Evolutionary conservation across 352 stramenopile species (phyloP), one percentile per base, ranked within the genome.

Genomic region (Phytophthora macrochlamydospora): DNA sequence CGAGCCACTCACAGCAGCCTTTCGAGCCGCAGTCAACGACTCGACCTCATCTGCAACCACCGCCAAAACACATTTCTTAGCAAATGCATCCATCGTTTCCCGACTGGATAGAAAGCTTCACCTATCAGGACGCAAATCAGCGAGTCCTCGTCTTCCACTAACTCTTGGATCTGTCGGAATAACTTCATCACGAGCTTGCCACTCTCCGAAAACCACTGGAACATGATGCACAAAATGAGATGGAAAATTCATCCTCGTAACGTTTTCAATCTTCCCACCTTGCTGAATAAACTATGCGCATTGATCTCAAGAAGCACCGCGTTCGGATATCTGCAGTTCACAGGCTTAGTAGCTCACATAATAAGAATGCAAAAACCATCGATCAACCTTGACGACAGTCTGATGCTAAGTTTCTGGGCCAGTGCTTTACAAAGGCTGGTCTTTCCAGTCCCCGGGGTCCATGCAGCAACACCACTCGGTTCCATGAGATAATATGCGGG

Each of bases 121-220:
- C 83, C 88, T 58, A 98, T 97, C 13, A 98, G 67, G 12, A 98
- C 91, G 67, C 80, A 97, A 37, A 98, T 78, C 2, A 98, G 75
- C n/a, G 76, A 68, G 29, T 96, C 83, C 18, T 93, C 78, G 65
- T 97, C 90, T 53, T 97, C 83, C 3, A 97, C 81, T 42, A 98
- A 79, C 44, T 98, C 92, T 52, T 92, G 77, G 38, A 98, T 94
- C 66, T 97, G 85, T 4, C 85, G 77, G 62, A 98, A 98, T 7
- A 98, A 79, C 59, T 94, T 92, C 73, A 90, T 92, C 29, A 98
- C 89, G 8, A 98, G 82, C 71, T 98, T 98, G 14, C 93, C 94
- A 49, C 87, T 97, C 66, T 98, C 94, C 14, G 87, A 97, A 75
- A 98, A 98, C 94, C 94, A 98, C 79, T 98, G 9, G 35, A 14